Percentiles rank a stretch among this genome's conserved stretches.
Evolutionary conservation across 1,139 yeast genomes (phyloP).

Genomic region (Debaryomyces robertsiae): DNA sequence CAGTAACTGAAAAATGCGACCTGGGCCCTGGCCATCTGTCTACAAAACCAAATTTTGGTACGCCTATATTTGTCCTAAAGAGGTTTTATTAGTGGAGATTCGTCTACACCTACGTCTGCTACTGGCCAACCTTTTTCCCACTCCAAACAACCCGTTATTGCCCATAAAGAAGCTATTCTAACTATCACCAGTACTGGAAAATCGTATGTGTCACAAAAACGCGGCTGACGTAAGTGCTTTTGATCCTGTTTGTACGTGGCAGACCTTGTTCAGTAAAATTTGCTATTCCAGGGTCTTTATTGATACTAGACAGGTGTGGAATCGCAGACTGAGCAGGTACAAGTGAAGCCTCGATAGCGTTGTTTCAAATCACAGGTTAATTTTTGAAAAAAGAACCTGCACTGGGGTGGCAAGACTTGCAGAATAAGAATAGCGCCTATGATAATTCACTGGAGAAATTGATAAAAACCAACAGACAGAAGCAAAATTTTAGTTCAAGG

Average conservation of each 20-base stretch:
- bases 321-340: too few species aligned
- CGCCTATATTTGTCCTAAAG: too few species aligned
- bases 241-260: constrained; percentile 9
- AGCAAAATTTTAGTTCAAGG: not conserved
- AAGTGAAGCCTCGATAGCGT: too few species aligned
- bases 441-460: constrained; percentile 7
- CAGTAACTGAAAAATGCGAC: constrained; percentile 3
- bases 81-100: too few species aligned
- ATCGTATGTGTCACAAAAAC: constrained; percentile 3
- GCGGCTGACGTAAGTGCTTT: constrained; percentile 3
- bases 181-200: not conserved
- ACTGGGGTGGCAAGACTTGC: not conserved
- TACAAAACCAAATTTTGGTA: too few species aligned
- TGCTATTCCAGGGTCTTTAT: not conserved
- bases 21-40: too few species aligned
- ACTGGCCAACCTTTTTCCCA: too few species aligned
- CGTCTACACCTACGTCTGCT: too few species aligned
- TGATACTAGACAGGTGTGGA: too few species aligned
- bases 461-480: not conserved
- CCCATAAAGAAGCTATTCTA: not conserved
- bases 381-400: not conserved
- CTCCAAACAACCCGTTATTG: not conserved
- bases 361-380: not conserved
- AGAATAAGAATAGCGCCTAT: not conserved
- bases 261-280: constrained; percentile 3